Percentiles rank a stretch among this genome's conserved stretches.
Evolutionary conservation across 2,329 filamentous ascomycete genomes (phyloP).

Genomic region (Diaporthe sp.): DNA sequence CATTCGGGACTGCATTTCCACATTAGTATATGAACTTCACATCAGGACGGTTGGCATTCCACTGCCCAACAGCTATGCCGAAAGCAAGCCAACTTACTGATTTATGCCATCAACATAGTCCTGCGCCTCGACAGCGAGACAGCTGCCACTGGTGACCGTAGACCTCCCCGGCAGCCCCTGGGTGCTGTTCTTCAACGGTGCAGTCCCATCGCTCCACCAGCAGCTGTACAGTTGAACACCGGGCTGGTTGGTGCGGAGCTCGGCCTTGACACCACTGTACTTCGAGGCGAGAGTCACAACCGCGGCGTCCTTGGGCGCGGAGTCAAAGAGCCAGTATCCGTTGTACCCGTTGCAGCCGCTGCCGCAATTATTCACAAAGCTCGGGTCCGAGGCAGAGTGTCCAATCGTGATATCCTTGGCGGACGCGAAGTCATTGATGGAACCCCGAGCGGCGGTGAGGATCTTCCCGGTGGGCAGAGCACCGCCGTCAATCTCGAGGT

Average conservation of each 20-base stretch:
- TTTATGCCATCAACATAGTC: constrained; percentile 85
- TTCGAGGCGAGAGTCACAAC: constrained; percentile 68
- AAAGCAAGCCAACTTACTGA: constrained; percentile 55
- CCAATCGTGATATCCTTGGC: constrained; percentile 69
- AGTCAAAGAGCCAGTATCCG: constrained; percentile 62
- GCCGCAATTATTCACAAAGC: constrained; percentile 71
- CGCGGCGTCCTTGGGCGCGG: constrained; percentile 49
- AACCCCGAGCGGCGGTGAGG: constrained; percentile 61
- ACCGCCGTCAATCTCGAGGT: constrained; percentile 65
- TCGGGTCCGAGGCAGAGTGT: constrained; percentile 64
- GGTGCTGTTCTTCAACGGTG: constrained; percentile 63
- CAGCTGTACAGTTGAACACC: constrained; percentile 80
- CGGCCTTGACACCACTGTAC: constrained; percentile 75
- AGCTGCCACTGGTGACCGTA: constrained; percentile 64
- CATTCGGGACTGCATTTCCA: background rate
- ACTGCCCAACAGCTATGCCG: background rate
- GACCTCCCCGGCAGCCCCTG: constrained; percentile 55
- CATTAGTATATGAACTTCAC: background rate
- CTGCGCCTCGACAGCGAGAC: constrained; percentile 80
- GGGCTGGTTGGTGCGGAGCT: constrained; percentile 76
- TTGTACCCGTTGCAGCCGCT: constrained; percentile 80
- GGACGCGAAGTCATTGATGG: constrained; percentile 76
- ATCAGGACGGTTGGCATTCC: fast-evolving
- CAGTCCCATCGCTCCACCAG: constrained; percentile 61
- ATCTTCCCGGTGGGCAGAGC: constrained; percentile 72